These are phyloP conservation scores for Colletotrichum eleusines DNA, from an alignment of 2,329 filamentous ascomycete genomes.

Conservation along the genomic window DNA sequence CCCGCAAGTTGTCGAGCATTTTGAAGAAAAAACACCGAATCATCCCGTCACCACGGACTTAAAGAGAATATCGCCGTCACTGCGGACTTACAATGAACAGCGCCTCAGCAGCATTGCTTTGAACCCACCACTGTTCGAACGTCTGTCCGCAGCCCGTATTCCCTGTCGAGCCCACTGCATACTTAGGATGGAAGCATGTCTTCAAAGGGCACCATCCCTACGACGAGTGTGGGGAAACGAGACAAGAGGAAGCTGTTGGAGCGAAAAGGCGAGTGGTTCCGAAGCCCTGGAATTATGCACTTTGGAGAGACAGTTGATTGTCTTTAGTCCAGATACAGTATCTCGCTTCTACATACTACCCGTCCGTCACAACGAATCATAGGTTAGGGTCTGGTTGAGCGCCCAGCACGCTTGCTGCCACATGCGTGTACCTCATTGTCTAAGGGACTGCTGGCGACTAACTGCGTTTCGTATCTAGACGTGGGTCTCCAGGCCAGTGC, in stretches of 20 bases:
- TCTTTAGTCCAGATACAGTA: not conserved
- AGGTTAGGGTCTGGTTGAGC: not conserved
- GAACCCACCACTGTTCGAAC: not conserved
- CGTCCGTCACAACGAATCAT: not conserved
- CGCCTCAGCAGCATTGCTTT: not conserved
- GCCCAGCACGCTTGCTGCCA: not conserved
- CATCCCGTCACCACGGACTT: too few relatives aligned
- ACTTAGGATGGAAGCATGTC: not conserved
- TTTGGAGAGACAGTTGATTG: not conserved
- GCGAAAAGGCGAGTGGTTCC: not conserved
- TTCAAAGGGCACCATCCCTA: conserved; percentile 9
- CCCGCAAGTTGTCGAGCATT: conserved; percentile 6
- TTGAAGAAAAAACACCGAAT: not conserved
- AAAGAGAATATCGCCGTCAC: not conserved
- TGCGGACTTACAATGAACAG: not conserved
- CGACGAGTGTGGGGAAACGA: conserved; percentile 26
- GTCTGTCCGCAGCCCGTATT: conserved; percentile 11
- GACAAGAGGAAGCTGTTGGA: not conserved
- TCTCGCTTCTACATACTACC: not conserved
- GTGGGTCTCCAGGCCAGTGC: not conserved
- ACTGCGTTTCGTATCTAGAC: conserved; percentile 18
- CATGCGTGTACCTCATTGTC: conserved; percentile 9
- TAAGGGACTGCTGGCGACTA: not conserved
- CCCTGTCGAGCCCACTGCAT: conserved; percentile 1
- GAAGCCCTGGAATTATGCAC: not conserved